These are phyloP conservation scores for Saccharomyces hybrid DNA, from an alignment of 1,139 yeast genomes.

Conservation along the genomic window DNA sequence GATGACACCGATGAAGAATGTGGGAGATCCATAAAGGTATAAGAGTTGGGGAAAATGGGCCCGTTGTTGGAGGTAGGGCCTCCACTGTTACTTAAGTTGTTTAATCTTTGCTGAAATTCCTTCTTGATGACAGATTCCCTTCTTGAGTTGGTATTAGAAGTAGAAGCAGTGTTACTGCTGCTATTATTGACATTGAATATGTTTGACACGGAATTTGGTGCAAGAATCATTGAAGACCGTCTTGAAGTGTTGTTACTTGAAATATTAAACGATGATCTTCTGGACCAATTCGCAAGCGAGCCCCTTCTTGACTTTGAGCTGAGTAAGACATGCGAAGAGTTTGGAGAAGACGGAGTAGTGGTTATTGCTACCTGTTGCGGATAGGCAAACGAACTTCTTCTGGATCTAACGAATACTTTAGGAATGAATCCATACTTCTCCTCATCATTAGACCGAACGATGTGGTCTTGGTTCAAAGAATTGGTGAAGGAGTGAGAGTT, in stretches of 20 bases:
- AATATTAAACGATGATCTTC: conserved; percentile 5
- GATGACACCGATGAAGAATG: neutral
- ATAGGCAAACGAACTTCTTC: conserved; percentile 28
- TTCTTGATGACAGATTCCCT: neutral
- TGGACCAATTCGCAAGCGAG: conserved; percentile 10
- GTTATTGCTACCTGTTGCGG: conserved; percentile 4
- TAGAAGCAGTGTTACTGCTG: neutral
- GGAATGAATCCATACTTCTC: conserved; percentile 32
- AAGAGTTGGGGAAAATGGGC: conserved; percentile 1
- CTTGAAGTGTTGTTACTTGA: conserved; percentile 10
- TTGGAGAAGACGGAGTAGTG: conserved; percentile 3
- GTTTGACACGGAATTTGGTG: conserved; percentile 2
- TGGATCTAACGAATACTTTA: conserved; percentile 29
- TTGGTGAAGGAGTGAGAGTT: conserved; percentile 23
- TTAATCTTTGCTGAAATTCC: neutral
- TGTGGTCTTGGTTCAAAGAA: conserved; percentile 8
- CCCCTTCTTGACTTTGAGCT: conserved; percentile 1
- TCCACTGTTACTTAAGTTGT: neutral
- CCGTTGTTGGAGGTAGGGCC: neutral
- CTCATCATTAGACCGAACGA: conserved; percentile 15
- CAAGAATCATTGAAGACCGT: conserved; percentile 7
- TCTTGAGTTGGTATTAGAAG: conserved; percentile 3
- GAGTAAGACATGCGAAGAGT: neutral
- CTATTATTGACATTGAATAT: neutral
- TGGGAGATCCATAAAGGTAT: conserved; percentile 3